Base-by-base conservation (phyloP, 2,329 filamentous ascomycete species). In the Botryosphaeria agaves region DNA sequence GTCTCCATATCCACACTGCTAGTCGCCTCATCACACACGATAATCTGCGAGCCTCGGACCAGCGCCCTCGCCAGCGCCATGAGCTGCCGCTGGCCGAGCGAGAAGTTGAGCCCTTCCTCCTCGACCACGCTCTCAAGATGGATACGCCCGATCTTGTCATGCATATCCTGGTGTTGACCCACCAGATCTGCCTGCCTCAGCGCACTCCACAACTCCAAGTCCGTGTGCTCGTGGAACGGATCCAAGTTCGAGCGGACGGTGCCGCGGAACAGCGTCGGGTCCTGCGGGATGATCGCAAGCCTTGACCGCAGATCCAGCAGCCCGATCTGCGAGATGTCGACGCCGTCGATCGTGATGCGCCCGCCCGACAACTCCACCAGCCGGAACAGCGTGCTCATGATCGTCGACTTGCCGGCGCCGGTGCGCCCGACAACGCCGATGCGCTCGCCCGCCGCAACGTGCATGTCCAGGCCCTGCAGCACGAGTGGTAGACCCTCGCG, bases 1-100 rank as follows among this genome's bases (percentile, higher is more conserved):
- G 87, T 95, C 48, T 94, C 87, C 63, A 94, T 89, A 52, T 95
- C 87, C 5, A 95, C 85, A 0, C 72, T 80, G 2, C 76, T 83
- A 0, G 89, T 98, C 1, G 89, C 89, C 55, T 98, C 89, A 59
- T 98, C 89, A 53, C 87, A 94, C 29, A 98, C 76, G 43, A 95
- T 94, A 55, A 95, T 94, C 42, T 79, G 82, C 1, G 76, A 79
- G 26, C 76, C 73, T 21, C 87, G 75, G 4, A 95, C 87, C 2
- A 98, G 69, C 0, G 89, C 89, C 1, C 89, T 75, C 0, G 85
- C 85, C 1, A 98, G 66, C 1, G 89, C 89, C 79, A 95, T 92
- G 29, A 95, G 70, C 54, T 95, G 89, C 3, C 89, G 73, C 57
- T 95, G 87, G 5, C 87, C 87, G 7, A 95, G 74, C 0, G 83